phyloP scores from a whole-genome alignment of 192 early-diverging fungal species.

The Mortierella antarctica region DNA sequence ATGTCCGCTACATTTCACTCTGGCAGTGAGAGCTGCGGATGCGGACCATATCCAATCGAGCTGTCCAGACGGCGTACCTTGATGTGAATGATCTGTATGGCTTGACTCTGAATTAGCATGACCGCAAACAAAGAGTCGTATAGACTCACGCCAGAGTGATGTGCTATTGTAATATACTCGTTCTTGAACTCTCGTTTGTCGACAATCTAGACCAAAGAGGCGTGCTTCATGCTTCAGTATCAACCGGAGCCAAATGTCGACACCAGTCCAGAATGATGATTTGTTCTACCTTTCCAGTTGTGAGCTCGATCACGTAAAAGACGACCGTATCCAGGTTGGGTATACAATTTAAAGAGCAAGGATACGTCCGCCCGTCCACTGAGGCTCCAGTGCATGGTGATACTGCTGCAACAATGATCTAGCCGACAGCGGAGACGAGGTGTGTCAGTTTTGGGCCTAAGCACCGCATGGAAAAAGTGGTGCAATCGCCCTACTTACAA shows the following conservation, averaged over 20 bases:
- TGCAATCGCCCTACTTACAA: slow-evolving; percentile 49
- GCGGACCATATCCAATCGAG: no score
- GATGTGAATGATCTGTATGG: slow-evolving; percentile 72
- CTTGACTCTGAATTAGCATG: slow-evolving; percentile 77
- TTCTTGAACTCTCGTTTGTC: slow-evolving; percentile 65
- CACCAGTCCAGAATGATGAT: not conserved
- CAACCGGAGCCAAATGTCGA: not conserved
- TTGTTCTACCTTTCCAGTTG: slow-evolving; percentile 63
- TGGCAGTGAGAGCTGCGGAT: no score
- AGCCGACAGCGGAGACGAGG: not conserved
- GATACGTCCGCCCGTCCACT: slow-evolving; percentile 51
- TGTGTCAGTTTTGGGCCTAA: not conserved
- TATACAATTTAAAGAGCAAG: slow-evolving; percentile 63
- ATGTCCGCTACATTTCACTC: not conserved
- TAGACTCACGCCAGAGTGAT: slow-evolving; percentile 79
- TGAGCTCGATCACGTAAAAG: slow-evolving; percentile 72
- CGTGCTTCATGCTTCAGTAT: not conserved
- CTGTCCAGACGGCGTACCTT: slow-evolving; percentile 51
- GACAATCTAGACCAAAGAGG: slow-evolving; percentile 55
- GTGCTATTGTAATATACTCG: slow-evolving; percentile 71
- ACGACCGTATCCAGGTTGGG: slow-evolving; percentile 69
- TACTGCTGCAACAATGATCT: slow-evolving; percentile 73
- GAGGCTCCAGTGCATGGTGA: slow-evolving; percentile 49
- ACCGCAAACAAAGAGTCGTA: slow-evolving; percentile 69
- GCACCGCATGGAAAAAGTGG: not conserved